A percentile compares a stretch with the other conserved stretches of the same genome.
These are phyloP conservation scores for Arachis monticola DNA, from an alignment of 331 rosid species.

Conservation along the genomic window DNA sequence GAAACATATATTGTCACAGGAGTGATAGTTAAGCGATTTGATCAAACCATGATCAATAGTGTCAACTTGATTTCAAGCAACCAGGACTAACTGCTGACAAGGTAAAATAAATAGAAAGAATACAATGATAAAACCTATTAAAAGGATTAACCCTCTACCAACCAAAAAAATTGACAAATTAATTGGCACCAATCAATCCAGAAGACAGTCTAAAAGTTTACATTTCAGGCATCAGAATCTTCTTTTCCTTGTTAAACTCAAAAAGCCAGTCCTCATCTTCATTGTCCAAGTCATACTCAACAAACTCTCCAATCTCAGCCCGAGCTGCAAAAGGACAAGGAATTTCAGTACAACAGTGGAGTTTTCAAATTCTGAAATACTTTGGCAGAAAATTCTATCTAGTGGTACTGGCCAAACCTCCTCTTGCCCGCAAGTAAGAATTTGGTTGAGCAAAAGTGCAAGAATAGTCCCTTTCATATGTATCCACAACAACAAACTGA, in stretches of 20 bases:
- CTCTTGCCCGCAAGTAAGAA: constrained; percentile 91
- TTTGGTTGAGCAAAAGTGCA: constrained; percentile 82
- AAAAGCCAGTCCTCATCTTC: constrained; percentile 93
- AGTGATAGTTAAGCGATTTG: constrained; percentile 9
- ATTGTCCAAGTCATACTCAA: constrained; percentile 80
- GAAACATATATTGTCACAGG: neutral
- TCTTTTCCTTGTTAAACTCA: constrained; percentile 69
- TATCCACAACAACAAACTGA: constrained; percentile 82
- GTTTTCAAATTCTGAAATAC: constrained; percentile 27
- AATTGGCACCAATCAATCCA: constrained; percentile 8
- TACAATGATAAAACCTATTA: neutral
- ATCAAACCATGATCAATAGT: constrained; percentile 15
- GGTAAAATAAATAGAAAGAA: neutral
- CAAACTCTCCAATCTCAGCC: constrained; percentile 95
- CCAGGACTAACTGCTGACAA: neutral
- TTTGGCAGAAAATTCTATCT: constrained; percentile 20
- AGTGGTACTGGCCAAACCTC: constrained; percentile 56
- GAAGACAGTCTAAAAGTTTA: constrained; percentile 33
- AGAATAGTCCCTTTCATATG: constrained; percentile 91
- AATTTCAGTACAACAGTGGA: constrained; percentile 25
- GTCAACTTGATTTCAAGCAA: constrained; percentile 9
- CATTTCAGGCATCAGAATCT: constrained; percentile 69
- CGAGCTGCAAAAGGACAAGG: constrained; percentile 63
- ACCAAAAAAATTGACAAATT: constrained; percentile 4
- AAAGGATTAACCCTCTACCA: neutral